Evolutionary conservation across 495 filamentous ascomycete species (phyloP).

Genomic region (Bathelium albidoporum): DNA sequence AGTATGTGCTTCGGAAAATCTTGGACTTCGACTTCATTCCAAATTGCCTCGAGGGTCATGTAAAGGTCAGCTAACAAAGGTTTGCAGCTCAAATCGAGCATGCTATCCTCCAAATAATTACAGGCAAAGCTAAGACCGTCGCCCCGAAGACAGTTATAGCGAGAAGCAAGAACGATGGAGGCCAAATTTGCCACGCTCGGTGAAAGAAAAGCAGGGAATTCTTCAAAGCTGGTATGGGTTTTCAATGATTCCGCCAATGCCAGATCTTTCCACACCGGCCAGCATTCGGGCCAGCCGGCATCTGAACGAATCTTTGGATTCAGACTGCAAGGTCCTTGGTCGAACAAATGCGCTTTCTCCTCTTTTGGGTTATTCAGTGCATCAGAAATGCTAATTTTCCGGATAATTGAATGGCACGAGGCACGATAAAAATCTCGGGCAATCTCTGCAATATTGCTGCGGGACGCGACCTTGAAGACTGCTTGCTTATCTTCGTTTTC

Average conservation of each 20-base stretch:
- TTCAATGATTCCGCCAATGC: no score
- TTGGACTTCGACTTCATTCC: constrained; percentile 31
- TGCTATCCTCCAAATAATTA: background rate
- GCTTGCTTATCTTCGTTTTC: constrained; percentile 13
- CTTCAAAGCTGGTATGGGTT: background rate
- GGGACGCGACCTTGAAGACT: constrained; percentile 16
- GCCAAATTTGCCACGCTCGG: constrained; percentile 3
- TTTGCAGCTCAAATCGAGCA: background rate
- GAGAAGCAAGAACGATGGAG: background rate
- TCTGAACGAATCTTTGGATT: no score
- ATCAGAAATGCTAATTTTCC: no score
- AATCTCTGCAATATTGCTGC: constrained; percentile 25
- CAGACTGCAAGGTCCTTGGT: no score
- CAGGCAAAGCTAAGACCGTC: background rate
- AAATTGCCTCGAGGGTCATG: constrained; percentile 23
- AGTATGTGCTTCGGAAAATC: constrained; percentile 28
- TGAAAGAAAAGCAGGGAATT: background rate
- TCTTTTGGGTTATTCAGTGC: no score
- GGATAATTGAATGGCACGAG: background rate
- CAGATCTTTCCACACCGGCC: no score
- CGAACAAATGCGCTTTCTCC: no score
- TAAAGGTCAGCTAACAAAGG: background rate
- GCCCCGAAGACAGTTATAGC: background rate
- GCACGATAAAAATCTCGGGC: constrained; percentile 19
- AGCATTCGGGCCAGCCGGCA: no score